A percentile compares a stretch with the other conserved stretches of the same genome.
phyloP scores from a whole-genome alignment of 768 basidiomycete genomes.

The Fomitopsis serialis region DNA sequence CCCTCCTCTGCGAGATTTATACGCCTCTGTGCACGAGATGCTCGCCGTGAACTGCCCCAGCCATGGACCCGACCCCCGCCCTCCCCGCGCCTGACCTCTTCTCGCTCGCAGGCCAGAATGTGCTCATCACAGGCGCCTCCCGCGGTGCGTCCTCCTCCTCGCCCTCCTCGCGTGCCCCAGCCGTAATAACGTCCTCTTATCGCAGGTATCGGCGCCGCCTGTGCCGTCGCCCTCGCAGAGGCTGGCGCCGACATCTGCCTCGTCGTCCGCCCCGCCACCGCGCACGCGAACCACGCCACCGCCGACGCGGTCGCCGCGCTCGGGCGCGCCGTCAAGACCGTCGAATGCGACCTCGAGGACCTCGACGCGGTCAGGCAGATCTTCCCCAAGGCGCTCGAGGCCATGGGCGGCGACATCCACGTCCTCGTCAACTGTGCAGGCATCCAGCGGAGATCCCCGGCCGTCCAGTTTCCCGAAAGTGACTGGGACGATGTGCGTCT shows the following conservation, averaged over 20 bases:
- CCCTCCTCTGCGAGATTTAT: background rate
- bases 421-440: conserved; percentile 69
- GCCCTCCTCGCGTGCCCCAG: background rate
- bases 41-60: background rate
- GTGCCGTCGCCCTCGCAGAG: conserved; percentile 49
- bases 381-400: conserved; percentile 41
- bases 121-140: conserved; percentile 77
- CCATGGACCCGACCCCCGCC: conserved; percentile 51
- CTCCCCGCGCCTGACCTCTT: conserved; percentile 54
- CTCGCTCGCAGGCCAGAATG: conserved; percentile 59
- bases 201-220: conserved; percentile 50
- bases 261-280: conserved; percentile 35
- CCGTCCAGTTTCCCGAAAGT: conserved; percentile 56
- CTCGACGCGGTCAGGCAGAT: conserved; percentile 43
- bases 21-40: background rate
- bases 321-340: conserved; percentile 33
- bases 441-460: conserved; percentile 53
- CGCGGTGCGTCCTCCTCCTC: conserved; percentile 41
- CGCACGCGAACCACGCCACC: conserved; percentile 29
- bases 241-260: conserved; percentile 48
- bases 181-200: conserved; percentile 3
- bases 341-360: conserved; percentile 54
- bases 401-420: conserved; percentile 49
- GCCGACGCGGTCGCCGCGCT: conserved; percentile 30
- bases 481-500: conserved; percentile 69